These are phyloP conservation scores for Alopecurus myosuroides DNA, from an alignment of 176 grass and related monocot species.

Conservation along the genomic window DNA sequence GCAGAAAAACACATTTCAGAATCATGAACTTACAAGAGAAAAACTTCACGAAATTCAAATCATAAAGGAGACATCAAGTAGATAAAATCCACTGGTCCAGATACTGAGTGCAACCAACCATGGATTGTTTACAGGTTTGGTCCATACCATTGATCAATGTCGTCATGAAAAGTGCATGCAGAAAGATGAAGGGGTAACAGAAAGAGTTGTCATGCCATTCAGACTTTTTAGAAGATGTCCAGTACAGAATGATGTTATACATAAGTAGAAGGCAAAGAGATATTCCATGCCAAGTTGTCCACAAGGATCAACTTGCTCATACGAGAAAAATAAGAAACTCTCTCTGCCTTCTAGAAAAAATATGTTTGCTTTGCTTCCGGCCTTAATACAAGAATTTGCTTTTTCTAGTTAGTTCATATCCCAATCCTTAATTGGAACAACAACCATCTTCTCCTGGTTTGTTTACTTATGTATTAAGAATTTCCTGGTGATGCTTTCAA, in stretches of 20 bases:
- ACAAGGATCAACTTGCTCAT: neutral
- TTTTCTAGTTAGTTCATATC: no score
- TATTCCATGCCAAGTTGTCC: neutral
- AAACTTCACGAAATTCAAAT: slow-evolving; percentile 40
- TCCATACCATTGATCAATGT: slow-evolving; percentile 47
- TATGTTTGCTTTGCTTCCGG: no score
- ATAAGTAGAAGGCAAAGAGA: neutral
- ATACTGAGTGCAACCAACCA: slow-evolving; percentile 50
- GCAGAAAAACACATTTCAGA: neutral
- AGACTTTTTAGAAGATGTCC: neutral
- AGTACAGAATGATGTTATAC: neutral
- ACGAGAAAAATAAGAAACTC: slow-evolving; percentile 10
- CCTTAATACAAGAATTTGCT: no score
- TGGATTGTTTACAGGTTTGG: slow-evolving; percentile 43
- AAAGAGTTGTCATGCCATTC: neutral
- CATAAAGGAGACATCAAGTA: slow-evolving; percentile 58
- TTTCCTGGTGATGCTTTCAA: no score
- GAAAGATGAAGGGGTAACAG: neutral
- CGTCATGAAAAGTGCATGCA: neutral
- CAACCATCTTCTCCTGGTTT: no score
- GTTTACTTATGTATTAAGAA: no score
- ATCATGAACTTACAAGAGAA: neutral
- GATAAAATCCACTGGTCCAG: slow-evolving; percentile 68
- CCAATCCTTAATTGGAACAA: no score
- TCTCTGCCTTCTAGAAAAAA: slow-evolving; percentile 18